These are phyloP conservation scores for Tuber microsphaerosporum DNA, from an alignment of 495 filamentous ascomycete species.

Conservation along the genomic window DNA sequence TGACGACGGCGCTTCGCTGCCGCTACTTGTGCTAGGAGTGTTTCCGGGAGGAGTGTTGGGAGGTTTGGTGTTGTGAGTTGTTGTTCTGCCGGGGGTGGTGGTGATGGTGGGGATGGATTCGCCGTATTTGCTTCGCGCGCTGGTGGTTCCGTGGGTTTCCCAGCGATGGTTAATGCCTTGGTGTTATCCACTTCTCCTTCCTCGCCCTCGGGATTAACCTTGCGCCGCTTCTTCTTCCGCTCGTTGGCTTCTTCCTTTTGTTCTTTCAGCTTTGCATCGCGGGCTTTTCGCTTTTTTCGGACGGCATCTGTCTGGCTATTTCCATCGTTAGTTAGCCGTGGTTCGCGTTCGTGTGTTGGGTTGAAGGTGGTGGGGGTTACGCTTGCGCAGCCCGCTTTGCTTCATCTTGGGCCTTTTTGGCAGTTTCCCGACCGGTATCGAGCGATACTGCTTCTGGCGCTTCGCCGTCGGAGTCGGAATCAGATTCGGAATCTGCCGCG, in stretches of 20 bases:
- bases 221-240: constrained; percentile 20
- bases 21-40: constrained; percentile 19
- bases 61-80: constrained; percentile 7
- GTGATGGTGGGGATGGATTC: not conserved
- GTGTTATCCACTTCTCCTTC: constrained; percentile 14
- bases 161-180: constrained; percentile 20
- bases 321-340: constrained; percentile 9
- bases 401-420: constrained; percentile 27
- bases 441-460: constrained; percentile 36
- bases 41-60: constrained; percentile 26
- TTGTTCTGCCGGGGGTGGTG: not conserved
- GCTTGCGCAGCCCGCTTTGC: constrained; percentile 30
- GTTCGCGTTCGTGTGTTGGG: not conserved
- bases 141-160: not conserved
- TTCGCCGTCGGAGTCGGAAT: constrained; percentile 34
- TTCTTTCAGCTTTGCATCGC: constrained; percentile 32
- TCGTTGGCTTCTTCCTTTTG: constrained; percentile 29
- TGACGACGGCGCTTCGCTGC: constrained; percentile 6
- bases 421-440: constrained; percentile 24
- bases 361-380: constrained; percentile 17
- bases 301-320: constrained; percentile 30
- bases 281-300: constrained; percentile 34
- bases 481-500: not conserved
- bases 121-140: not conserved
- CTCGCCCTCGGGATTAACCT: constrained; percentile 8